Conservation (phyloP, 176 grass and related monocot genomes). For the Miscanthus lutarioriparius region DNA sequence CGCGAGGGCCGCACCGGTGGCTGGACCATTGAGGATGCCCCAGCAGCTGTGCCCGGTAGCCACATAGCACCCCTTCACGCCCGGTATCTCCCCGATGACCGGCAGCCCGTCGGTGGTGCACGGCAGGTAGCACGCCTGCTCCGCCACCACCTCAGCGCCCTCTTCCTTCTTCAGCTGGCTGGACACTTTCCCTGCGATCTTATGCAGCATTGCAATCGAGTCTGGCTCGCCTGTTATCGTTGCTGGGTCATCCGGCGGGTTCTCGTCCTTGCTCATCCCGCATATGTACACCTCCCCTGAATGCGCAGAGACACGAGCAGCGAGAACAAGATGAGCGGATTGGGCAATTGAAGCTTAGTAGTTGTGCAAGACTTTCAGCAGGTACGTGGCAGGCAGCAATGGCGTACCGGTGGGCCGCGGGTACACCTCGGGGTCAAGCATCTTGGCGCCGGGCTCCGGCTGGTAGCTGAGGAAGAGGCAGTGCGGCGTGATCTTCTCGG, state of each 20-base stretch:
- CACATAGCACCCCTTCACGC: constrained; percentile 71
- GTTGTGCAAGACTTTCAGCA: background rate
- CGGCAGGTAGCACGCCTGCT: constrained; percentile 90
- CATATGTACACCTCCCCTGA: constrained; percentile 94
- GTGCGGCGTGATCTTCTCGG: constrained; percentile 73
- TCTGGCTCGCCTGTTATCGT: constrained; percentile 62
- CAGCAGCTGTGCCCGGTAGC: constrained; percentile 92
- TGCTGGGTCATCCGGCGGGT: constrained; percentile 65
- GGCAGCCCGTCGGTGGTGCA: constrained; percentile 75
- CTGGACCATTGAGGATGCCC: constrained; percentile 87
- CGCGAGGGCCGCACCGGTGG: constrained; percentile 63
- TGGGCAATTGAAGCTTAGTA: background rate
- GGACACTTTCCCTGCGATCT: constrained; percentile 73
- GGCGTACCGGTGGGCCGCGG: constrained; percentile 77
- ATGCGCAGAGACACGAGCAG: background rate
- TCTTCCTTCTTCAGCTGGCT: constrained; percentile 69
- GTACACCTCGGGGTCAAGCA: constrained; percentile 83
- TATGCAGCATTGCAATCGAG: constrained; percentile 88
- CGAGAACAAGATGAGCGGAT: background rate
- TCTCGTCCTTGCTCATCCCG: constrained; percentile 68
- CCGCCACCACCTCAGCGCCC: constrained; percentile 53
- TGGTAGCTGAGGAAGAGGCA: constrained; percentile 88
- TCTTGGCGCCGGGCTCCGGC: constrained; percentile 71
- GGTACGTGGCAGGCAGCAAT: background rate
- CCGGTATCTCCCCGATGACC: constrained; percentile 79